phyloP scores from a whole-genome alignment of 208 protist genomes.

The Trypanosomatidae sp. region DNA sequence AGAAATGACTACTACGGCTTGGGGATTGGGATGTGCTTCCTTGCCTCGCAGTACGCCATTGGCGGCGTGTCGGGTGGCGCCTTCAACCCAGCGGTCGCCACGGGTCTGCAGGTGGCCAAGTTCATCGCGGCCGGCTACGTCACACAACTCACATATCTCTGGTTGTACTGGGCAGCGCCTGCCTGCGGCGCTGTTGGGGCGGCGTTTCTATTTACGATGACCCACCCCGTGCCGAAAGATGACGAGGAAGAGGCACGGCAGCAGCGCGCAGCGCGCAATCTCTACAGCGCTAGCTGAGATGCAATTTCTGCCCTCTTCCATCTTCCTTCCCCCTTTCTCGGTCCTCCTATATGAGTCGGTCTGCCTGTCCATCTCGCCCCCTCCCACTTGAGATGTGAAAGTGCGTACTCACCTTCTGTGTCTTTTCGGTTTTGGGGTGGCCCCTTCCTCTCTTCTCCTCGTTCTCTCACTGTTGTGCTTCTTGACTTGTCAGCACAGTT shows the following conservation, averaged over 20 bases:
- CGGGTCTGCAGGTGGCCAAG: constrained; percentile 70
- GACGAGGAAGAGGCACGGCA: constrained; percentile 51
- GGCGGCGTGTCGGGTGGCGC: constrained; percentile 75
- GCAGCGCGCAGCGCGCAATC: constrained; percentile 44
- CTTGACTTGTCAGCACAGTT: neutral
- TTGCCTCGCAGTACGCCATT: constrained; percentile 73
- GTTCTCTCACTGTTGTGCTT: neutral
- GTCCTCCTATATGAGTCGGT: no score
- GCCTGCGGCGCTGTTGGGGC: constrained; percentile 59
- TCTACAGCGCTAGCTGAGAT: constrained; percentile 32
- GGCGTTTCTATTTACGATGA: constrained; percentile 75
- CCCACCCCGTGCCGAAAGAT: constrained; percentile 61
- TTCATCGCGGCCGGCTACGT: constrained; percentile 71
- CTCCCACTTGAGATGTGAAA: neutral
- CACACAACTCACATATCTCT: constrained; percentile 76
- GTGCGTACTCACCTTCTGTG: neutral
- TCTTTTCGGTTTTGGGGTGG: neutral
- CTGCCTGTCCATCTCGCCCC: no score
- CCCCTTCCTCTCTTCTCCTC: neutral
- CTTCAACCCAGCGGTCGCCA: constrained; percentile 84
- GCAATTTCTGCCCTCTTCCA: neutral
- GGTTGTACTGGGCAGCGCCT: constrained; percentile 82
- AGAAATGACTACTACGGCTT: constrained; percentile 80
- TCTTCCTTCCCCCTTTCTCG: neutral
- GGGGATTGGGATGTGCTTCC: constrained; percentile 74